Percentiles rank a stretch among this genome's conserved stretches.
Evolutionary conservation across 1,284 basidiomycete species (phyloP).

Genomic region (Ganoderma multipileum): DNA sequence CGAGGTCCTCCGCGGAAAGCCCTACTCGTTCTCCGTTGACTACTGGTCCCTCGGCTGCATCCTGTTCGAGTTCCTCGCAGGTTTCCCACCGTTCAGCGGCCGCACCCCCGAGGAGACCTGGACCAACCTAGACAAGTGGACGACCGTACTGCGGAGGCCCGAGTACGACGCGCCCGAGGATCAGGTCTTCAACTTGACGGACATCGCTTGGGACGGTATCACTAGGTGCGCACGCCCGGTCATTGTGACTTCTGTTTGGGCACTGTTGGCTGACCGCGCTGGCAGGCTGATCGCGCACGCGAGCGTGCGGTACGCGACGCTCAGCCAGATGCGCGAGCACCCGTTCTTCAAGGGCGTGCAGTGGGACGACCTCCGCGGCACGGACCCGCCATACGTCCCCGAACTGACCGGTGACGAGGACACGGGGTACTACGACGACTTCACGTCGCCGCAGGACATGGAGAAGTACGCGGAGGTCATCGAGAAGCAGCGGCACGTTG

Average conservation of each 20-base stretch:
- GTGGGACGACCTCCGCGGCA: slow-evolving; percentile 82
- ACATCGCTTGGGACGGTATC: slow-evolving; percentile 96
- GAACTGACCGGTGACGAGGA: slow-evolving; percentile 95
- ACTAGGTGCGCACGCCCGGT: slow-evolving; percentile 61
- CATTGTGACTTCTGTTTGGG: background rate
- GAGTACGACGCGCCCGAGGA: slow-evolving; percentile 97
- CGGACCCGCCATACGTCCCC: slow-evolving; percentile 94
- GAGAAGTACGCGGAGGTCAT: slow-evolving; percentile 98
- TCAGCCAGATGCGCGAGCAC: slow-evolving; percentile 79
- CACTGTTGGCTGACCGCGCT: background rate
- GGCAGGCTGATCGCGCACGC: slow-evolving; percentile 73
- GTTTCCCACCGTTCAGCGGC: slow-evolving; percentile 98
- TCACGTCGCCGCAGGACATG: slow-evolving; percentile 93
- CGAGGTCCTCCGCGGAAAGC: slow-evolving; percentile 93
- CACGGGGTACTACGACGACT: slow-evolving; percentile 99
- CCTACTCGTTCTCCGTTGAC: slow-evolving; percentile 96
- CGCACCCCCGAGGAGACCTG: slow-evolving; percentile 97
- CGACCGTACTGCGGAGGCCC: slow-evolving; percentile 87
- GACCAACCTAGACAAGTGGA: slow-evolving; percentile 99
- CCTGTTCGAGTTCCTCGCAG: slow-evolving; percentile 96
- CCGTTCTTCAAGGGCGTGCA: slow-evolving; percentile 85
- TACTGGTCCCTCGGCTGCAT: slow-evolving; percentile 99
- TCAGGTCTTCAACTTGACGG: slow-evolving; percentile 95
- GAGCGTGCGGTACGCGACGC: slow-evolving; percentile 78
- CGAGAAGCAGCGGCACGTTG: slow-evolving; percentile 97